Percentiles rank a stretch among this genome's conserved stretches.
These are phyloP conservation scores for Strigomonas oncopelti DNA, from an alignment of 208 protist species.

Conservation along the genomic window DNA sequence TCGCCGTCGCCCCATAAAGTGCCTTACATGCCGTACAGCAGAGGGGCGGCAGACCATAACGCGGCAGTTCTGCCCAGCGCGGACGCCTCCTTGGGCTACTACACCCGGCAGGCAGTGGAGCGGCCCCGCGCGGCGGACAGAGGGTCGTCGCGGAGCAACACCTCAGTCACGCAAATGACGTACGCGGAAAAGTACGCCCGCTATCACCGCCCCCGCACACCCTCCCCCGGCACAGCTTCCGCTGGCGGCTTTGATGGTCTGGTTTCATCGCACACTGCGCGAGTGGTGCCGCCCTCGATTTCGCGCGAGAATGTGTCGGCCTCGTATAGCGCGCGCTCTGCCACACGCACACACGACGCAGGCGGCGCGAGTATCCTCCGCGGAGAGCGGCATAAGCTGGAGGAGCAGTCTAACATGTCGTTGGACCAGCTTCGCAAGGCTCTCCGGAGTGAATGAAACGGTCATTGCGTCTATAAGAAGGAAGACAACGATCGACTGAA, in stretches of 20 bases:
- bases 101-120: background rate
- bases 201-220: background rate
- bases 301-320: background rate
- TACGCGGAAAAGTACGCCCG: background rate
- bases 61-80: background rate
- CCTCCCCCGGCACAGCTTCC: background rate
- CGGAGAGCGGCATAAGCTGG: conserved; percentile 59
- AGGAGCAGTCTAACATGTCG: conserved; percentile 35
- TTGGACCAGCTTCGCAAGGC: conserved; percentile 54
- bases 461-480: no score
- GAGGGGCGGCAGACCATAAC: background rate
- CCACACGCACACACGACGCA: background rate
- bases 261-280: no score
- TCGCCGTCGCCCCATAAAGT: background rate
- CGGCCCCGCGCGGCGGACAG: background rate
- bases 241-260: no score
- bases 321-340: background rate
- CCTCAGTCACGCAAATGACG: background rate
- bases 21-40: no score
- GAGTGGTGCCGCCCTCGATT: background rate
- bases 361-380: conserved; percentile 48
- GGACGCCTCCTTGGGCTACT: background rate
- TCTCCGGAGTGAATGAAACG: conserved; percentile 36
- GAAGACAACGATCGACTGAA: no score
- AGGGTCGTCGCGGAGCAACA: background rate